Evolutionary conservation across 1,139 yeast genomes (phyloP).

Genomic region (Candida pseudoviswanathii): DNA sequence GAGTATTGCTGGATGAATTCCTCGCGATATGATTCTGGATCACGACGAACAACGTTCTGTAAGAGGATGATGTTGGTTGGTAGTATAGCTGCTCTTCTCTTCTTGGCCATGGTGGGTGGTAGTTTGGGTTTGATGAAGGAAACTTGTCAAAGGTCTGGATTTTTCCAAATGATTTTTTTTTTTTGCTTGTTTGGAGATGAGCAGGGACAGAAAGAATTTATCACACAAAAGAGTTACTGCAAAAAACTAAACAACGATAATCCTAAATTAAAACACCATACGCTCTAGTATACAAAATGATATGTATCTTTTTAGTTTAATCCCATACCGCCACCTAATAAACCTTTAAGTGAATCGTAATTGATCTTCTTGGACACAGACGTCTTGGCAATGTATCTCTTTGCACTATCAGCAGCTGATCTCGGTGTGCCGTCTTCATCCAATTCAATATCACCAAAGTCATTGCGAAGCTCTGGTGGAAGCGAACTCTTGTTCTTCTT

Average conservation of each 20-base stretch:
- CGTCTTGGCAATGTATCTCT: slow-evolving; percentile 66
- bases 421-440: slow-evolving; percentile 49
- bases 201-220: not conserved
- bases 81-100: slow-evolving; percentile 86
- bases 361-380: slow-evolving; percentile 85
- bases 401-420: slow-evolving; percentile 75
- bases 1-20: slow-evolving; percentile 91
- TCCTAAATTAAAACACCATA: slow-evolving; percentile 1
- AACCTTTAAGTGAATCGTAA: slow-evolving; percentile 71
- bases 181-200: not conserved
- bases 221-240: not conserved
- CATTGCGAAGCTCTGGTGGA: slow-evolving; percentile 27
- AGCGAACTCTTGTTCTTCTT: slow-evolving; percentile 34
- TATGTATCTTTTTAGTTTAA: slow-evolving; percentile 4
- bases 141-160: not conserved
- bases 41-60: slow-evolving; percentile 90
- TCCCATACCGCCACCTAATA: slow-evolving; percentile 24
- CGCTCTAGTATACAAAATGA: no score
- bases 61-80: slow-evolving; percentile 89
- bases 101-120: slow-evolving; percentile 63
- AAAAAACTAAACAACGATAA: not conserved
- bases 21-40: slow-evolving; percentile 90
- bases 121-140: not conserved
- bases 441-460: slow-evolving; percentile 41
- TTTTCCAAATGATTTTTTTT: slow-evolving; percentile 1